Base-by-base conservation (phyloP, 2,329 filamentous ascomycete species). In the Aspergillus sp. region DNA sequence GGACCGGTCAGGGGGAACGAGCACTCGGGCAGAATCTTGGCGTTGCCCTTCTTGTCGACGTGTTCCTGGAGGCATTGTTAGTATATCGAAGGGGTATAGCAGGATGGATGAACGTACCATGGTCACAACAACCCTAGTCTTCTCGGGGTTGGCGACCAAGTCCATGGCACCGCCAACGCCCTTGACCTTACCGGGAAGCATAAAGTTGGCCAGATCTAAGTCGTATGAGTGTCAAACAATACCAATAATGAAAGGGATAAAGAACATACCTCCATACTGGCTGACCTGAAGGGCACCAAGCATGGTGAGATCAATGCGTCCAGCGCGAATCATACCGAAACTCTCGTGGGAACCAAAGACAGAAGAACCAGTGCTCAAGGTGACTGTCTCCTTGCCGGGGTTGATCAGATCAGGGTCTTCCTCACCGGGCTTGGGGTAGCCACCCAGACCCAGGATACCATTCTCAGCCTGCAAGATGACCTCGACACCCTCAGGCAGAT, bases 401-500 rank as follows among this genome's bases (percentile, higher is more conserved):
- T 93, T 94, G 71, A 93, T 84, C 50, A 90, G 79, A 56, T 91
- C 86, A 6, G 85, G 73, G 60, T 93, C 88, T 52, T 86, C 74
- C 8, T 81, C 82, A 49, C 81, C 78, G 5, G 80, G 80, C 55
- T 69, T 68, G 3, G 88, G 88, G 67, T 93, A 91, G 3, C 85
- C 79, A 1, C 88, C 87, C 53, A 94, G 87, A 42, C 88, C 88
- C 3, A 94, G 69, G 52, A 94, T 85, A 35, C 88, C 88, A 65
- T 94, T 94, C 70, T 94, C 88, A 1, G 83, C 87, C 65, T 94
- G 88, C 44, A 94, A 79, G 77, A 87, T 86, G 36, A 94, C 88
- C 53, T 85, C 80, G 12, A 81, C 77, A 45, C 78, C 79, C 1
- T 78, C 66, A 5, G 85, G 80, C 3, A 94, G 71, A 64, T 86